A percentile compares a stretch with the other conserved stretches of the same genome.
Conservation (phyloP, 306 rosid species). For the Lagenaria siceraria region DNA sequence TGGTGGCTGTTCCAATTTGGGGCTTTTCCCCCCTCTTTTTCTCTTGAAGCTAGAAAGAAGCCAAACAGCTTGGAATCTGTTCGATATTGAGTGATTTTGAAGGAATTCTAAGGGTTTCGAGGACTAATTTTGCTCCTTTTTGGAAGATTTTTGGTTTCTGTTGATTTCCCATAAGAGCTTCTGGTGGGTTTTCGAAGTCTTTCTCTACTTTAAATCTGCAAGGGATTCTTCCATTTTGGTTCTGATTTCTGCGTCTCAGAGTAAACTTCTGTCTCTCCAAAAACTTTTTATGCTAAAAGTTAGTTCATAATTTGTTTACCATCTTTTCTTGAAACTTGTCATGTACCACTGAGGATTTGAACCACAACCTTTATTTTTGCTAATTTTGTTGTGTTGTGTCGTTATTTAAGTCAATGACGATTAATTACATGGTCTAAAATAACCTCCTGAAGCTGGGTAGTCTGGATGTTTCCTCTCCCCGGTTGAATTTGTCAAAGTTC, state of each 20-base stretch:
- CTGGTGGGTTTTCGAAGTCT: neutral
- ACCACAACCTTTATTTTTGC: neutral
- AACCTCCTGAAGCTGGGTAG: neutral
- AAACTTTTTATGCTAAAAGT: neutral
- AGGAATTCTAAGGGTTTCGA: neutral
- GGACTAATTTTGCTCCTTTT: neutral
- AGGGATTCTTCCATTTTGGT: neutral
- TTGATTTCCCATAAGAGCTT: neutral
- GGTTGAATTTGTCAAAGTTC: neutral
- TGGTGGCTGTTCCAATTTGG: neutral
- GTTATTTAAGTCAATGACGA: neutral
- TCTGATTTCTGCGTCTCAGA: neutral
- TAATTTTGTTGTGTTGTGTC: neutral
- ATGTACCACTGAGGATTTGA: neutral
- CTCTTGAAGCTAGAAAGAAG: slow-evolving; percentile 1
- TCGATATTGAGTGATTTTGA: slow-evolving; percentile 5
- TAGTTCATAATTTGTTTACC: neutral
- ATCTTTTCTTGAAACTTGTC: neutral
- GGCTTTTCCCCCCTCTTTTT: neutral
- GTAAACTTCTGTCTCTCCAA: neutral
- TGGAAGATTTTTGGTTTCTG: neutral
- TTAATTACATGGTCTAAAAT: neutral
- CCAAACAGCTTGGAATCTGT: slow-evolving; percentile 7
- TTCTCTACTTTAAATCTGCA: neutral
- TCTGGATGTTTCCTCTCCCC: neutral